Evolutionary conservation across 1,284 basidiomycete species (phyloP), one percentile per base, ranked within the genome.

Genomic region (Rugosomyces carneus): DNA sequence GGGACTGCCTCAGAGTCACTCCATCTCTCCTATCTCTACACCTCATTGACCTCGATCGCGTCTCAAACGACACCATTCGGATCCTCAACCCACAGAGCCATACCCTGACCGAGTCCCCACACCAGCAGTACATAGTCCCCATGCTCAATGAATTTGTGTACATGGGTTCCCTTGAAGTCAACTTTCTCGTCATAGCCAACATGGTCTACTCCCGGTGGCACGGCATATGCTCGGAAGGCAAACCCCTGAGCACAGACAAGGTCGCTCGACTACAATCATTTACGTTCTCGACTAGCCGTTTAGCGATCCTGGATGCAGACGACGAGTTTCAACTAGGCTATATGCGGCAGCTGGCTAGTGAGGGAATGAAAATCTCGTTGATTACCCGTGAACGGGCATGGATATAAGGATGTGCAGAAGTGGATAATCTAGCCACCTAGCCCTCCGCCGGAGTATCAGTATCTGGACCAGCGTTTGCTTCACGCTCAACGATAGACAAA

Each of bases 1-100:
- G 48, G 49, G 50, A 51, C 19, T 54, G 53, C 26, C 51, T 56
- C 11, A 32, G 42, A 20, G 53, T 45, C n/a, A 19, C 46, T n/a
- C 50, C 50, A 2, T 52, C 48, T 11, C 52, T 54, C 18, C 26
- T 40, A 1, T 36, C 42, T 18, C 37, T 56, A 13, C 41, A 45
- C n/a, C 41, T 56, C n/a, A 42, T 40, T 6, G 36, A 52, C 35
- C 20, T 56, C 16, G 45, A 47, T 9, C 34, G 52, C 10, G 16
- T 55, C 15, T 48, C 53, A 3, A 42, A 51, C 24, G 47, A 53
- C 20, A 55, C 52, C 2, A 48, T 51, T 2, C 41, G 46, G 16
- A 45, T 40, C 9, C 44, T 55, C 20, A 48, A 51, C n/a, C 53
- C 53, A 7, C 26, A 42, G n/a, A 50, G 42, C 29, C 44, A 43